Base-by-base conservation (phyloP, 805 yeast genomes). In the Saccharomycopsis malanga region DNA sequence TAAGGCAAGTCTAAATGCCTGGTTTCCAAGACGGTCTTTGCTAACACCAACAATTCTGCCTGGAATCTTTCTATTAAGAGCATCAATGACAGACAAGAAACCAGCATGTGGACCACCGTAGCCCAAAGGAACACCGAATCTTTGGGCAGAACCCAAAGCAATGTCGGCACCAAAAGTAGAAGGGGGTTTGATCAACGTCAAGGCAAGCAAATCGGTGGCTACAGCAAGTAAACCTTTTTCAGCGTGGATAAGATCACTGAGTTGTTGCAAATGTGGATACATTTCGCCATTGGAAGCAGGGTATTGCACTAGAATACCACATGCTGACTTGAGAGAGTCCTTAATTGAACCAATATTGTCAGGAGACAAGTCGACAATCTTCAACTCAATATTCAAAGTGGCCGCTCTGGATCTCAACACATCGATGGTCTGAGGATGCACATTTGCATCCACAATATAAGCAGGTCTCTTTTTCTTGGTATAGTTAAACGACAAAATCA, bases 21-120 rank as follows among this genome's bases (percentile, higher is more conserved):
- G 77, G 55, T 84, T 79, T 18, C 96, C 97, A 45, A 89, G 70
- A 60, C 98, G 76, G 63, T 91, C 98, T 62, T 86, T 87, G 34
- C 95, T 81, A 35, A 86, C 79, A 61, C 98, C 98, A 46, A 93
- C 89, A 47, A 93, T 76, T 69, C 98, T 77, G 38, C 98, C 98
- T 2, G 98, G 98, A 64, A 93, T 87, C 66, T 89, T 93, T 62
- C 98, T 79, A 61, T 87, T 86, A 57, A 83, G 73, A 47, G 79
- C 74, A 50, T 80, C 77, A n/a, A 78, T 73, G 35, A 91, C 95
- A 6, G 98, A 87, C 58, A 93, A 89, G 68, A 87, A 93, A 0
- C 96, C 98, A 40, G 98, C 98, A 64, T 93, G 98, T 3, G 98
- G 98, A 18, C 98, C 98, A 60, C 98, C 98, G 62, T 80, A 93